Conservation (phyloP, 352 stramenopile species). For the Pythium biforme region DNA sequence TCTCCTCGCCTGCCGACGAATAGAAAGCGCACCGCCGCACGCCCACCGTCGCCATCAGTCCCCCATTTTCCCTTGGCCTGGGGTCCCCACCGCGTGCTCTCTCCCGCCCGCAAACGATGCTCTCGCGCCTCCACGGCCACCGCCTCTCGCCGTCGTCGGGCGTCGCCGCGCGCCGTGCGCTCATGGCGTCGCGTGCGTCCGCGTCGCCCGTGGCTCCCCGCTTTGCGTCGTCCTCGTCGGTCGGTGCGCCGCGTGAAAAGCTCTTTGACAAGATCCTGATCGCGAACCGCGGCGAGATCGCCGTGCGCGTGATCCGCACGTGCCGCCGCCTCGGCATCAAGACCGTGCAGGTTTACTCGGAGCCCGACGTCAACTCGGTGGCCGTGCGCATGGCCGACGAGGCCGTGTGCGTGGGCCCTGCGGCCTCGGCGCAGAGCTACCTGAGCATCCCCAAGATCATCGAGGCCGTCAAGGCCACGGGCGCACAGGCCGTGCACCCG, state of each 20-base stretch:
- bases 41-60: not conserved
- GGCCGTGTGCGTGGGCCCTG: slow-evolving; percentile 65
- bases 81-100: not conserved
- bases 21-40: not conserved
- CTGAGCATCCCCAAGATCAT: slow-evolving; percentile 78
- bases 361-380: slow-evolving; percentile 80
- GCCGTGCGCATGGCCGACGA: slow-evolving; percentile 77
- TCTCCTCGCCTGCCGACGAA: slow-evolving; percentile 6
- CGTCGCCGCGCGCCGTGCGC: slow-evolving; percentile 38
- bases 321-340: slow-evolving; percentile 86
- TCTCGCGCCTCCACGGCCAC: slow-evolving; percentile 2
- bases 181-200: slow-evolving; percentile 4
- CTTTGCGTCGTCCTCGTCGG: slow-evolving; percentile 91
- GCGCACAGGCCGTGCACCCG: slow-evolving; percentile 84
- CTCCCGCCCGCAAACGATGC: not conserved
- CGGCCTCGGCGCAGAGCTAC: slow-evolving; percentile 72
- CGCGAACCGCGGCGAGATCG: slow-evolving; percentile 91
- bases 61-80: not conserved
- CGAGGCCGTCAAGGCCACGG: slow-evolving; percentile 54
- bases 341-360: slow-evolving; percentile 91
- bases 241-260: slow-evolving; percentile 44
- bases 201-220: slow-evolving; percentile 82
- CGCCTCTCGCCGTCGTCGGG: slow-evolving; percentile 9
- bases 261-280: slow-evolving; percentile 92
- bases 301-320: slow-evolving; percentile 82